phyloP scores from a whole-genome alignment of 257 asterid genomes.

The Capsicum rhomboideum region DNA sequence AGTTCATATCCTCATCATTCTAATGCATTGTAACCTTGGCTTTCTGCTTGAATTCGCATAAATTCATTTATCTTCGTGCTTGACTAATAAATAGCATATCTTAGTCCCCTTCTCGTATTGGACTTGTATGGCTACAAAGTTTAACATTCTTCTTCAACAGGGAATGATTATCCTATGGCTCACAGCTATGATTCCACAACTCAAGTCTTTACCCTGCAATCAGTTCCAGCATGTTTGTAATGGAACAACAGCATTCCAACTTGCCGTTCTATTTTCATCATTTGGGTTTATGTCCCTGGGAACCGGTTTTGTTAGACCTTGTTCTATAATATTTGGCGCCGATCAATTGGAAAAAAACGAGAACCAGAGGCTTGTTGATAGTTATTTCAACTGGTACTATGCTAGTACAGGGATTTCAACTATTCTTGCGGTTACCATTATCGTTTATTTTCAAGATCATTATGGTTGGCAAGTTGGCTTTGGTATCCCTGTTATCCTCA shows the following conservation, averaged over 20 bases:
- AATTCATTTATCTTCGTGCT: neutral
- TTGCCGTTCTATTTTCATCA: neutral
- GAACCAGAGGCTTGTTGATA: neutral
- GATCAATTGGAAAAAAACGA: neutral
- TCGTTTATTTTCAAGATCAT: conserved; percentile 18
- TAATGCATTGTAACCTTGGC: neutral
- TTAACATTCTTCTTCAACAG: neutral
- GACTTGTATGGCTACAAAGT: neutral
- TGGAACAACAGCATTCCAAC: neutral
- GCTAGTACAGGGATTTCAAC: conserved; percentile 5
- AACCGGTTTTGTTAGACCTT: conserved; percentile 12
- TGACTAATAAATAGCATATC: neutral
- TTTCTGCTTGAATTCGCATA: neutral
- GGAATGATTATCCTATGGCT: neutral
- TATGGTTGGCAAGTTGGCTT: conserved; percentile 17
- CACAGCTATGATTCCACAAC: neutral
- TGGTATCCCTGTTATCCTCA: conserved; percentile 9
- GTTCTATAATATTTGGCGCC: neutral
- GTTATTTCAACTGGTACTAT: conserved; percentile 8
- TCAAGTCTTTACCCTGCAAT: neutral
- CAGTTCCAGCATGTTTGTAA: neutral
- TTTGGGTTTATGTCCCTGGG: conserved; percentile 7
- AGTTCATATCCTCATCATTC: neutral
- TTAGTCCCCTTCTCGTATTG: neutral
- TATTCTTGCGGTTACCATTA: neutral